Evolutionary conservation across 805 yeast species (phyloP).

Genomic region (Pichia manshurica): DNA sequence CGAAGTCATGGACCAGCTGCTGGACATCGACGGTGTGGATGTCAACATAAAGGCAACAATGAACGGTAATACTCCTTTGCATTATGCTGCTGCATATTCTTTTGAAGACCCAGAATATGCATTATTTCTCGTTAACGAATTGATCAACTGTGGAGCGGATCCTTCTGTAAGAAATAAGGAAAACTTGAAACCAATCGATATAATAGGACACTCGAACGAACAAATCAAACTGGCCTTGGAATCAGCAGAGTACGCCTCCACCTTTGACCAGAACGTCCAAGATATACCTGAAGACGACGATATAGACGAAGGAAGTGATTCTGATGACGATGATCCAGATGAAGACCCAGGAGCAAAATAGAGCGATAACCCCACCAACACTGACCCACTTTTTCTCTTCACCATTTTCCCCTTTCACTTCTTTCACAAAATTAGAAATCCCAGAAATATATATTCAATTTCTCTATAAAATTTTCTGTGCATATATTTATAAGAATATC

Average conservation of each 20-base stretch:
- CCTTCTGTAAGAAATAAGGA: conserved; percentile 54
- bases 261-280: conserved; percentile 31
- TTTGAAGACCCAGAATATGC: conserved; percentile 83
- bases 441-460: no score
- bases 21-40: conserved; percentile 88
- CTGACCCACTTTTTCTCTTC: no score
- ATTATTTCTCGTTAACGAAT: conserved; percentile 64
- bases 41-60: conserved; percentile 70
- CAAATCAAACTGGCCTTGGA: conserved; percentile 60
- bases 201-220: conserved; percentile 47
- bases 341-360: background rate
- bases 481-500: no score
- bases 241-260: conserved; percentile 75
- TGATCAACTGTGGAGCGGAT: conserved; percentile 89
- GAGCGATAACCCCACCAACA: no score
- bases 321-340: conserved; percentile 19
- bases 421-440: no score
- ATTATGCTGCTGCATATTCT: conserved; percentile 73
- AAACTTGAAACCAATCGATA: conserved; percentile 71
- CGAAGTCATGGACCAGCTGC: conserved; percentile 74
- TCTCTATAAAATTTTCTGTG: no score
- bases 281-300: conserved; percentile 35
- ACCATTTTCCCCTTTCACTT: no score
- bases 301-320: conserved; percentile 27
- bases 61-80: conserved; percentile 86